Base-by-base conservation (phyloP, 2,329 filamentous ascomycete species). In the Acrodontium crateriforme region DNA sequence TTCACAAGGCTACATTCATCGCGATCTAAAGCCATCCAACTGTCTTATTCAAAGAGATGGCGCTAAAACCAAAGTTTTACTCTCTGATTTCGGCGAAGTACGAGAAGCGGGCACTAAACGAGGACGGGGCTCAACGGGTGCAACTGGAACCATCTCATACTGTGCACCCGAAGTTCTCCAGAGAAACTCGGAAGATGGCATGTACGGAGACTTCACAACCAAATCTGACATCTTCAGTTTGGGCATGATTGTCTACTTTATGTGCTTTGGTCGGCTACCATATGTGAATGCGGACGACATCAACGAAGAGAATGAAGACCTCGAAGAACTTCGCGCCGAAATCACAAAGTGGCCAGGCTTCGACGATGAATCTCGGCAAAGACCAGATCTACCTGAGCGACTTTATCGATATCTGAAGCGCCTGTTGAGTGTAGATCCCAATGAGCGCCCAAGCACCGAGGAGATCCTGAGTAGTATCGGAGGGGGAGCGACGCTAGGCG, bases 151-250 rank as follows among this genome's bases (percentile, higher is more conserved):
- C 0, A 89, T 98, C 24, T 95, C 87, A 0, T 98, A 94, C 54
- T 98, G 89, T 53, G 89, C 89, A 0, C 89, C 89, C 0, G 89
- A 98, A 54, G 91, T 98, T 0, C 61, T 98, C 16, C 74, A 69
- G 27, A 69, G 69, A 40, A 76, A 67, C 18, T 55, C 50, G 23
- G 56, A 68, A 0, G 65, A 63, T 16, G 87, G 87, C 0, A 68
- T 68, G 1, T 87, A 81, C 43, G 84, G 80, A 6, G 93, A 95
- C 49, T 98, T 98, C 46, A 93, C 84, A 0, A 85, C 82, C 15
- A 98, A 95, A 49, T 94, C 85, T 0, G 89, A 98, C 47, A 79
- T 98, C n/a, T 98, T 98, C 54, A 94, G 85, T 1, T 62, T 98
- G 0, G 89, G 89, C 26, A 94, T 98, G 87, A 95, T 95, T 31